Percentiles rank a stretch among this genome's conserved stretches.
phyloP scores from a whole-genome alignment of 1,284 basidiomycete species.

The Rhodotorula sp. region DNA sequence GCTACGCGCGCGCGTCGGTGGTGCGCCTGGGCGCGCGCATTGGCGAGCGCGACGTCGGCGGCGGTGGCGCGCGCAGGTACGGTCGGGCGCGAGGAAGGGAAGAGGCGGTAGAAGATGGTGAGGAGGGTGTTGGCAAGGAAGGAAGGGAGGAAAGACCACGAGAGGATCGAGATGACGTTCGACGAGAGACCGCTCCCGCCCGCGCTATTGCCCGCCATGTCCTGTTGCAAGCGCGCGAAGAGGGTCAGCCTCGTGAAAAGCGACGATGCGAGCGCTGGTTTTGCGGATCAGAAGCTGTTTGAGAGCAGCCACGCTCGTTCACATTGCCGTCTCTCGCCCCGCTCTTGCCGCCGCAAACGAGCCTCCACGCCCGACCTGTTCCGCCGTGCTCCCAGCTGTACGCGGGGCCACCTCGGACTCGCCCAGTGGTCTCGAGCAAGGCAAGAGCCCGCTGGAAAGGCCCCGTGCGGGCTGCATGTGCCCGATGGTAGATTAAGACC shows the following conservation, averaged over 20 bases:
- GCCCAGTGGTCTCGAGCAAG: conserved; percentile 4
- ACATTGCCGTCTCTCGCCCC: conserved; percentile 1
- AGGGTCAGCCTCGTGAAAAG: background rate
- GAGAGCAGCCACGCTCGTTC: conserved; percentile 32
- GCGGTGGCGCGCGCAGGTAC: conserved; percentile 18
- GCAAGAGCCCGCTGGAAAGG: conserved; percentile 21
- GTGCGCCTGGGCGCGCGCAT: conserved; percentile 16
- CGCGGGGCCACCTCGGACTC: conserved; percentile 17
- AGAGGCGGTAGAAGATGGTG: conserved; percentile 27
- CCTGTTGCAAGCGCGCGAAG: background rate
- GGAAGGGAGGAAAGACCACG: conserved; percentile 35
- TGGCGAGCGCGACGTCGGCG: conserved; percentile 11
- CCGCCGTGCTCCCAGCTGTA: background rate
- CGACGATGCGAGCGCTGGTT: background rate
- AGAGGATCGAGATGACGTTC: conserved; percentile 30
- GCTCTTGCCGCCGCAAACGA: background rate
- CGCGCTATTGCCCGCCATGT: background rate
- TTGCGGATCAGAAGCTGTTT: conserved; percentile 34
- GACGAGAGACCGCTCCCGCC: conserved; percentile 17
- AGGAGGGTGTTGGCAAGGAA: conserved; percentile 30
- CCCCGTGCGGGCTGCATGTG: conserved; percentile 11
- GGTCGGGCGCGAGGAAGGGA: conserved; percentile 22
- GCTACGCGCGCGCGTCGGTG: conserved; percentile 20
- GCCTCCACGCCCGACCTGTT: background rate
- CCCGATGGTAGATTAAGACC: conserved; percentile 1